Conservation (phyloP, 768 basidiomycete genomes). For the Imleria badia region DNA sequence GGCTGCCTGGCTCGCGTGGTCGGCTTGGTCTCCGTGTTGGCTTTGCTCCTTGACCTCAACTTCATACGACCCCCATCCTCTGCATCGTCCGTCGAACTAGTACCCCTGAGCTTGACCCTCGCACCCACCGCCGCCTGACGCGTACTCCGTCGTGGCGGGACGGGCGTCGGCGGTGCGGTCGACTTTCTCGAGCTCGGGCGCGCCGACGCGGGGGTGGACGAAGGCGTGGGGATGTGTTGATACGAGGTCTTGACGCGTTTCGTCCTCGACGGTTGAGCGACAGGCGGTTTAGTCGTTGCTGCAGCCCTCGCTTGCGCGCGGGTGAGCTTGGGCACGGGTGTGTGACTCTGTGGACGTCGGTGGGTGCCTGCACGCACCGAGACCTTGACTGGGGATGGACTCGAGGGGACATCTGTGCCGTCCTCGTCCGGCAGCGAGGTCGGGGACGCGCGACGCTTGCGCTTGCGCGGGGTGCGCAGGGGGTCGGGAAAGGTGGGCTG, state of each 20-base stretch:
- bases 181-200: constrained; percentile 9
- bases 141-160: constrained; percentile 25
- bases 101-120: constrained; percentile 6
- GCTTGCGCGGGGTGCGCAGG: no score
- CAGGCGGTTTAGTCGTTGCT: neutral
- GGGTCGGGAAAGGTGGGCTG: no score
- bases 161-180: constrained; percentile 17
- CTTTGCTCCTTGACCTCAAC: constrained; percentile 19
- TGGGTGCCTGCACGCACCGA: neutral
- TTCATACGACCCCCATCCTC: constrained; percentile 17
- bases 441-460: no score
- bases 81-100: constrained; percentile 1
- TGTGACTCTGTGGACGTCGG: constrained; percentile 3
- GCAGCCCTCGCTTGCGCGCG: constrained; percentile 17
- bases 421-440: no score
- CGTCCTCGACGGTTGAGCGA: constrained; percentile 1
- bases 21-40: neutral
- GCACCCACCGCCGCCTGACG: constrained; percentile 25
- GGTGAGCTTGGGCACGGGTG: constrained; percentile 3
- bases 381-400: no score
- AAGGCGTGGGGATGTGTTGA: constrained; percentile 28
- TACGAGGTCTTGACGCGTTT: constrained; percentile 19
- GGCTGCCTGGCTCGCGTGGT: constrained; percentile 11
- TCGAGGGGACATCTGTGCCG: no score
- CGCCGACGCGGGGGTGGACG: constrained; percentile 18